Evolutionary conservation across 169 alveolate species (phyloP), one percentile per base, ranked within the genome.

Genomic region (Eimeria praecox): DNA sequence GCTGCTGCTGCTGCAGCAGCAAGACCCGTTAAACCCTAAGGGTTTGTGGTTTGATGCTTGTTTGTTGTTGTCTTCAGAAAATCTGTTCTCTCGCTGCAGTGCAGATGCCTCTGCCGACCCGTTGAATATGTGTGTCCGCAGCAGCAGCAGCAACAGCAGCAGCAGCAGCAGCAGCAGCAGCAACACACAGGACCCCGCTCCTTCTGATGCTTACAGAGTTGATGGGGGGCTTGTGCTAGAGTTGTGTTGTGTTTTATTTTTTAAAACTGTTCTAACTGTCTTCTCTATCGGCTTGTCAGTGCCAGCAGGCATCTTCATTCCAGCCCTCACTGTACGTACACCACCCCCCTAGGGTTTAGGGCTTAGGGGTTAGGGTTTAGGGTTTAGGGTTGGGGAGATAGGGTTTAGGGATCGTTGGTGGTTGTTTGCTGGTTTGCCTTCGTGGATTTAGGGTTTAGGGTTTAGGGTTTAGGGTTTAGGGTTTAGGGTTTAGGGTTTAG

Each of bases 241-340:
- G 62, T 88, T 95, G 10, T 77, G 71, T 35, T 69, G 87, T 40
- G 93, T 82, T 44, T 56, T 90, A 85, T 30, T 82, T 10, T 69
- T 88, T 44, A 95, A 89, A 35, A 89, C 94, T 44, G 14, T 89
- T 40, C 71, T 86, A 35, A 82, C 96, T 5, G 94, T 95, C 75
- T 87, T 89, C 69, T 83, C 97, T 69, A 78, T 89, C 87, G 97
- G 97, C 82, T 83, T 77, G 30, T 33, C 64, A 38, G 87, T 96
- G 77, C 97, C 97, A 33, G 96, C 96, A 12, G 97, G 97, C 66
- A 82, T 96, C 95, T 96, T 96, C 71, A 77, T 96, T 66, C 97
- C 97, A 16, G 89, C 96, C 0, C 71, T 96, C 38, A 85, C 90
- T 12, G 96, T 94, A 24, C 33, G 90, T 49, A n/a, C n/a, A n/a